Conservation (phyloP, 768 basidiomycete species). For the Auricularia sp. region DNA sequence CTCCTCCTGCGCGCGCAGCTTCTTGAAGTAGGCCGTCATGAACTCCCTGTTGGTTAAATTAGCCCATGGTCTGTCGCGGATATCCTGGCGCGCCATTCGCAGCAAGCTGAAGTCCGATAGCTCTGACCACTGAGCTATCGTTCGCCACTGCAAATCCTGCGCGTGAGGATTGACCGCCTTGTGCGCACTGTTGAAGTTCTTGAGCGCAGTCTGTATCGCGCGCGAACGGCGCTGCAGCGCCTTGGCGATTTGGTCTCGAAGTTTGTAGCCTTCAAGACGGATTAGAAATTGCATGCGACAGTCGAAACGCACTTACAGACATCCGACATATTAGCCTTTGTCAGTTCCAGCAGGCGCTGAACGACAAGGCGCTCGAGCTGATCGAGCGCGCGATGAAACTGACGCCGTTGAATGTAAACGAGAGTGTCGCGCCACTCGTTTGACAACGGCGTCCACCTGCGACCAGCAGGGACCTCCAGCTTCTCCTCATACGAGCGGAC, state of each 20-base stretch:
- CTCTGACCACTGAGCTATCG: background rate
- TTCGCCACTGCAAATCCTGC: background rate
- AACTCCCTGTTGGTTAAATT: conserved; percentile 27
- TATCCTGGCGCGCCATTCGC: conserved; percentile 15
- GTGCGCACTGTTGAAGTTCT: conserved; percentile 24
- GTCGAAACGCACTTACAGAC: conserved; percentile 11
- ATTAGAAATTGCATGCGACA: background rate
- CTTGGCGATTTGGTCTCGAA: conserved; percentile 26
- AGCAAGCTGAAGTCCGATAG: conserved; percentile 26
- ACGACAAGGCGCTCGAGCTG: conserved; percentile 23
- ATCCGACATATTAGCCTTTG: conserved; percentile 18
- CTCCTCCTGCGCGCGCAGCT: conserved; percentile 24
- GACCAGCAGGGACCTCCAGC: background rate
- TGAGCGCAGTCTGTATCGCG: conserved; percentile 24
- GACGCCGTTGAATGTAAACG: background rate
- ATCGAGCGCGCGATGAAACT: conserved; percentile 18
- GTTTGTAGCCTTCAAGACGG: conserved; percentile 22
- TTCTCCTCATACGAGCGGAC: background rate
- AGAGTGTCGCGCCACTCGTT: background rate
- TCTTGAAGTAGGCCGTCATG: conserved; percentile 21
- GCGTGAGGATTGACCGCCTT: conserved; percentile 7
- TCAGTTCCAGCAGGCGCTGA: conserved; percentile 21
- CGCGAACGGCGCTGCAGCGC: conserved; percentile 21
- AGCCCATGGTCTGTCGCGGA: conserved; percentile 19
- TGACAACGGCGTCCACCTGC: background rate